phyloP scores from a whole-genome alignment of 1,284 basidiomycete genomes.

The Fistulinella cinereoalba region DNA sequence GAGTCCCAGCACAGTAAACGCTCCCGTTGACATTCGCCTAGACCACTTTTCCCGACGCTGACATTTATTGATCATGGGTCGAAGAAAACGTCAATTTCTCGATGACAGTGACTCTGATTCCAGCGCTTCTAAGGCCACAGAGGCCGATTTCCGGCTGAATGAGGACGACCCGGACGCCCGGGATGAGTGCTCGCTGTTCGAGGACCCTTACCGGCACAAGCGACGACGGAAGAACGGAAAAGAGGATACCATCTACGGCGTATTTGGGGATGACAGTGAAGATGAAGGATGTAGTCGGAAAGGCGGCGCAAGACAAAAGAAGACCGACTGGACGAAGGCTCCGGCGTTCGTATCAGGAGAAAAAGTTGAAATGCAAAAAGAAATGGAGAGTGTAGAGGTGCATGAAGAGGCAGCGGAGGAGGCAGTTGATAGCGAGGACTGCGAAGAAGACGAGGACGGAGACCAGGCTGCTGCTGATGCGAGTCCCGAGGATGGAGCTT shows the following conservation, averaged over 20 bases:
- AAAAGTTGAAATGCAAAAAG: slow-evolving; percentile 47
- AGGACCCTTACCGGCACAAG: slow-evolving; percentile 74
- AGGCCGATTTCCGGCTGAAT: slow-evolving; percentile 45
- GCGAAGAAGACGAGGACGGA: slow-evolving; percentile 49
- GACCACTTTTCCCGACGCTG: background rate
- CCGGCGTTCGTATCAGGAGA: slow-evolving; percentile 71
- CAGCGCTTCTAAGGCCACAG: slow-evolving; percentile 58
- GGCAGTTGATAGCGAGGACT: slow-evolving; percentile 33
- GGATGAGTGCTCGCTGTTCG: slow-evolving; percentile 77
- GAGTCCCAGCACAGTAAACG: slow-evolving; percentile 9
- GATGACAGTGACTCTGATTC: slow-evolving; percentile 71
- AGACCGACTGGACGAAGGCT: slow-evolving; percentile 71
- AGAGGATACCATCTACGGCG: slow-evolving; percentile 78
- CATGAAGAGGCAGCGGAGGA: slow-evolving; percentile 36
- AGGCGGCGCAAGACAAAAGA: slow-evolving; percentile 33
- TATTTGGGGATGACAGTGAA: slow-evolving; percentile 78
- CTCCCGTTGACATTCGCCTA: slow-evolving; percentile 6
- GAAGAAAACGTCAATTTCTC: slow-evolving; percentile 76
- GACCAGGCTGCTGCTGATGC: slow-evolving; percentile 36
- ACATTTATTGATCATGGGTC: slow-evolving; percentile 57
- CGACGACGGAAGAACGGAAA: slow-evolving; percentile 65
- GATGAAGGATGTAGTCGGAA: slow-evolving; percentile 45
- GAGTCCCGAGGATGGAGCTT: slow-evolving; percentile 29
- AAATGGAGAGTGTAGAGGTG: slow-evolving; percentile 43
- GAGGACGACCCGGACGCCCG: slow-evolving; percentile 67